Conservation (phyloP, 345 rosid genomes). For the Reutealis trisperma region DNA sequence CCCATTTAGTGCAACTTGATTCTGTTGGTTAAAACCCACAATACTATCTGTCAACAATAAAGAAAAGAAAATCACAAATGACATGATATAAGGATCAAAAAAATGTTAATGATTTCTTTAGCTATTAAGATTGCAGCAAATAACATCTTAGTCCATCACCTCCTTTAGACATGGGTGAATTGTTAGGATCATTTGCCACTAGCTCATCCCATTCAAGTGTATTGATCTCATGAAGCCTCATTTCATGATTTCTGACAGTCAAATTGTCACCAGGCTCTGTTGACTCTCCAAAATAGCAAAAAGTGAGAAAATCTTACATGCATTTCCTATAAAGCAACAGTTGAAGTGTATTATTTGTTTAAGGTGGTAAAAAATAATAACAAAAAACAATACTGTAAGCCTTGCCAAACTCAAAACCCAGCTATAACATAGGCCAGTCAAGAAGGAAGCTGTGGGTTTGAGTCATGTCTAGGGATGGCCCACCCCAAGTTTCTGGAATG, state of each 20-base stretch:
- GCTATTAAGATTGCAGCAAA: neutral
- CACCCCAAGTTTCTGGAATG: neutral
- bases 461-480: neutral
- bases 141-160: constrained; percentile 41
- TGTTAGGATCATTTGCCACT: constrained; percentile 48
- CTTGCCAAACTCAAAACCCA: constrained; percentile 6
- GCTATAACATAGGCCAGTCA: neutral
- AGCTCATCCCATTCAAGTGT: constrained; percentile 99
- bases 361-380: neutral
- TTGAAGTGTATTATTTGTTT: neutral
- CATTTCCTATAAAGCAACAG: neutral
- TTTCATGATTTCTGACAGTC: constrained; percentile 56
- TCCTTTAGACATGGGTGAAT: constrained; percentile 35
- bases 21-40: constrained; percentile 42
- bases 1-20: constrained; percentile 37
- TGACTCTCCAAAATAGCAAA: constrained; percentile 32
- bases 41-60: constrained; percentile 47
- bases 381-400: neutral
- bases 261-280: constrained; percentile 53
- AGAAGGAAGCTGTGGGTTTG: neutral
- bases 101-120: constrained; percentile 8
- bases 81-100: neutral
- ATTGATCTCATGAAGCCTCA: constrained; percentile 82
- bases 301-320: constrained; percentile 9
- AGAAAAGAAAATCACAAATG: constrained; percentile 12